These are phyloP conservation scores for Carex kokanica DNA, from an alignment of 176 grass and related monocot species.

Conservation along the genomic window DNA sequence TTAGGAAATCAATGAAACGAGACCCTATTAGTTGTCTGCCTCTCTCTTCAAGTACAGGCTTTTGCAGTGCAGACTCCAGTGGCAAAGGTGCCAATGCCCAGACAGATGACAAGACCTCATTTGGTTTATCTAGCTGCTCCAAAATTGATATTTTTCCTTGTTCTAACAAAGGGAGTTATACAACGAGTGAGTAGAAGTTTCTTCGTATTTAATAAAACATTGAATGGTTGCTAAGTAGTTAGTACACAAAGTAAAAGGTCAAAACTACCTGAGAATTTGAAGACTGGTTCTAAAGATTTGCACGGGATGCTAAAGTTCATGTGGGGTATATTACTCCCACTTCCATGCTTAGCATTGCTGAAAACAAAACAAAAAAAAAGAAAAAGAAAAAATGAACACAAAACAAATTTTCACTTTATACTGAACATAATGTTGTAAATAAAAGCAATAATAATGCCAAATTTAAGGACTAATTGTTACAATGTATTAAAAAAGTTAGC, in stretches of 20 bases:
- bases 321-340: conserved; percentile 78
- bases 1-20: conserved; percentile 68
- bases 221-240: not conserved
- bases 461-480: not conserved
- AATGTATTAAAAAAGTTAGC: conserved; percentile 17
- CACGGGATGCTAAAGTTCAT: conserved; percentile 94
- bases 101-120: conserved; percentile 60
- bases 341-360: conserved; percentile 95
- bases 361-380: too few species aligned
- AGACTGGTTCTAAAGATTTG: conserved; percentile 56
- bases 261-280: conserved; percentile 64
- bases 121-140: conserved; percentile 61
- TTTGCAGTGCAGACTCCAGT: conserved; percentile 28
- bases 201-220: not conserved
- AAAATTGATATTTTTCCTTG: conserved; percentile 42
- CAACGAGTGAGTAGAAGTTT: not conserved
- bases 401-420: not conserved
- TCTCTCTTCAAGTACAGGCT: conserved; percentile 22
- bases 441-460: not conserved
- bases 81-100: conserved; percentile 58
- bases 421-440: not conserved
- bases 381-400: not conserved
- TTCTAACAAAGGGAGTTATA: conserved; percentile 31
- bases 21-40: conserved; percentile 33
- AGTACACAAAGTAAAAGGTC: not conserved